Base-by-base conservation (phyloP, 495 filamentous ascomycete species). In the Pseudevernia furfuracea region DNA sequence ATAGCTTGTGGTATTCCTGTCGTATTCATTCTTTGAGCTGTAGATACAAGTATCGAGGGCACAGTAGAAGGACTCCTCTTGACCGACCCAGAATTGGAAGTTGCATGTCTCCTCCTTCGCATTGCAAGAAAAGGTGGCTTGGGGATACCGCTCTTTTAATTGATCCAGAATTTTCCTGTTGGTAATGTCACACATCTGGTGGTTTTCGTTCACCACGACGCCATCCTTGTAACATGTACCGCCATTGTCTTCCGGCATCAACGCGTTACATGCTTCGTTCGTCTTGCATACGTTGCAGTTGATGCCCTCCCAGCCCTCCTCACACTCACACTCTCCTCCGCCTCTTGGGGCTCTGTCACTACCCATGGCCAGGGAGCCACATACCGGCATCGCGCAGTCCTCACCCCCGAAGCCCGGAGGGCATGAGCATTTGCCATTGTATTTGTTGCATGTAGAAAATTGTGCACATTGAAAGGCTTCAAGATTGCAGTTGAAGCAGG, bases 71-170 rank as follows among this genome's bases (percentile, higher is more conserved):
- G 95, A 97, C 75, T 98, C 95, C 48, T 81, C 78, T 67, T 96
- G 84, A 64, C 90, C 92, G 36, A 97, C 90, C 94, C 94, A 98
- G 74, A 98, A 97, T 75, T 98, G 93, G 71, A 98, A 98, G 69
- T 91, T 93, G 72, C 94, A 97, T 15, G 88, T 82, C 1, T 82
- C 73, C 21, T 81, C 77, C 46, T 87, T 82, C n/a, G 81, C 86
- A 68, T 92, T 82, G 72, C 94, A 98, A 41, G 86, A 88, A 72
- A 98, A 97, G 3, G 94, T 97, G 56, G 92, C 93, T 73, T 98
- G 90, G 0, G 94, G 92, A 48, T 89, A 89, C 71, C 87, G 81
- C 39, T 85, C 85, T 70, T 91, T 88, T 48, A 98, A 80, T 75
- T 92, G 85, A 61, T 93, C 85, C 37, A 94, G 75, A 71, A 98